Conservation (phyloP, 2,329 filamentous ascomycete species). For the Trichoderma endophyticum region DNA sequence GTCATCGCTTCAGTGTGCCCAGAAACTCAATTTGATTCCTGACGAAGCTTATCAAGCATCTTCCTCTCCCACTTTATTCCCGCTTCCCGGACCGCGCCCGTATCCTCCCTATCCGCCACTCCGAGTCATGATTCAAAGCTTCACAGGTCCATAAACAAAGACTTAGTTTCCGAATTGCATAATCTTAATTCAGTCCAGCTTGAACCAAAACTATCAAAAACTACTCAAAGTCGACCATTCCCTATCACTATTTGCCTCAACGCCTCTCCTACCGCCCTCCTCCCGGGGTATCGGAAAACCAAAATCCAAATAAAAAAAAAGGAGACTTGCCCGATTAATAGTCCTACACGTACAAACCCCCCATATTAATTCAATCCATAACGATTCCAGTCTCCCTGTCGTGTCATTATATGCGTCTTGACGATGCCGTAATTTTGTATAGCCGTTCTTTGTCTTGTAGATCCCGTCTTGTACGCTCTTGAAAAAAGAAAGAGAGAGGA, state of each 20-base stretch:
- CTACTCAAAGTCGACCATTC: not conserved
- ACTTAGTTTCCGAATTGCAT: not conserved
- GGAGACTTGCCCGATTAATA: constrained; percentile 21
- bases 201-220: not conserved
- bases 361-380: constrained; percentile 10
- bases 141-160: not conserved
- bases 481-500: not conserved
- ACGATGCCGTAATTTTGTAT: not conserved
- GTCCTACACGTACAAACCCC: constrained; percentile 22
- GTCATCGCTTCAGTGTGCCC: not conserved
- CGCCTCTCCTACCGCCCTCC: constrained; percentile 24
- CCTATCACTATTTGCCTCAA: constrained; percentile 4
- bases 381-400: constrained; percentile 7
- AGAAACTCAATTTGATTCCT: not conserved
- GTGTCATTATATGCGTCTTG: constrained; percentile 4
- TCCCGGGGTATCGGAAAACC: constrained; percentile 29
- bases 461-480: not conserved
- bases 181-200: not conserved
- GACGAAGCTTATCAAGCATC: not conserved
- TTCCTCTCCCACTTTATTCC: not conserved
- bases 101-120: not conserved
- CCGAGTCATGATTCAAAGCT: not conserved
- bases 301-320: not conserved
- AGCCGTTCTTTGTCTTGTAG: not conserved
- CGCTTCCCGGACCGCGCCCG: not conserved